phyloP scores from a whole-genome alignment of 768 basidiomycete genomes.

The Coprinopsis sp. region DNA sequence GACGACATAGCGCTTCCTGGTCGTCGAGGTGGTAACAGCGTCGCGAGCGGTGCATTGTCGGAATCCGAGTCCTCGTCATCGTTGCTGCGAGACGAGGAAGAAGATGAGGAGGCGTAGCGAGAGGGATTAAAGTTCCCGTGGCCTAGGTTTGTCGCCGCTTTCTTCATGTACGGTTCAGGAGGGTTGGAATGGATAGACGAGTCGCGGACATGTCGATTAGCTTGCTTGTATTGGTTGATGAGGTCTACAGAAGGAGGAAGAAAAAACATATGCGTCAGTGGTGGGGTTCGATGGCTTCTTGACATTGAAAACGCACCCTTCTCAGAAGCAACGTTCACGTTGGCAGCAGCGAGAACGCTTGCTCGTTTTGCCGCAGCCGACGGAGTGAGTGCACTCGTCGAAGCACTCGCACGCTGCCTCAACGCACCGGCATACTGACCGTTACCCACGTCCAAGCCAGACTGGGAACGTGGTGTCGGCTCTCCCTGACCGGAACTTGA shows the following conservation, averaged over 20 bases:
- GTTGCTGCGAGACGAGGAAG: too few relatives aligned
- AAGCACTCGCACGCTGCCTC: slow-evolving; percentile 49
- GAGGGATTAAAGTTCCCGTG: slow-evolving; percentile 4
- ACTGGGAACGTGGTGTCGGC: slow-evolving; percentile 27
- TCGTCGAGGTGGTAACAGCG: slow-evolving; percentile 54
- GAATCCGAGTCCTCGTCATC: slow-evolving; percentile 31
- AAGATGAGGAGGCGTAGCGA: too few relatives aligned
- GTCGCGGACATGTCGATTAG: slow-evolving; percentile 23
- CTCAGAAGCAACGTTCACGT: slow-evolving; percentile 22
- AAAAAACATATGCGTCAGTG: neutral
- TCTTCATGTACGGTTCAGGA: slow-evolving; percentile 6
- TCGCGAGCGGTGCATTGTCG: slow-evolving; percentile 62
- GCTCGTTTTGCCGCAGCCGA: slow-evolving; percentile 49
- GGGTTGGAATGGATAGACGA: slow-evolving; percentile 24
- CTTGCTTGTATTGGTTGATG: slow-evolving; percentile 12
- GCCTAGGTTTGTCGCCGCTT: slow-evolving; percentile 7
- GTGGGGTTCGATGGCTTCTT: slow-evolving; percentile 1
- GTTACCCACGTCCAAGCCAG: too few relatives aligned
- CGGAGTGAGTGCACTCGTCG: slow-evolving; percentile 54
- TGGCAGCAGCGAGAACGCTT: slow-evolving; percentile 32
- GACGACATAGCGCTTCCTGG: slow-evolving; percentile 60
- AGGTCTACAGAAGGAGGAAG: slow-evolving; percentile 6
- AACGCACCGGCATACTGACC: slow-evolving; percentile 21
- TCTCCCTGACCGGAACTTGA: slow-evolving; percentile 11
- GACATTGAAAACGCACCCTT: slow-evolving; percentile 23